Conservation (phyloP, 2,329 filamentous ascomycete species). For the Trichoderma asperellum region DNA sequence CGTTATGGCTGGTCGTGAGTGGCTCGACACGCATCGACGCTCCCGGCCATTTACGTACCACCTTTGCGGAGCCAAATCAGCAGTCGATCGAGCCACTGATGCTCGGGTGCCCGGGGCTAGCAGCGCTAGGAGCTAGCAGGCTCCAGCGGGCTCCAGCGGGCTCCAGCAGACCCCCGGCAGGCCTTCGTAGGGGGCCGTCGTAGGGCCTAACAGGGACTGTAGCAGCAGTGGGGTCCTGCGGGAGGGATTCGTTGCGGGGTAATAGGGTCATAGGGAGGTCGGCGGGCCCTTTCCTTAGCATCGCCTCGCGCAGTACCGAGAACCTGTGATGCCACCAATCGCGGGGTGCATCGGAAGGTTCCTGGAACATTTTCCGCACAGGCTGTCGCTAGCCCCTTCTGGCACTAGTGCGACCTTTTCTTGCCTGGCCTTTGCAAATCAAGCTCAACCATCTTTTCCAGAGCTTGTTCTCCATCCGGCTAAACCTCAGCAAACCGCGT, state of each 20-base stretch:
- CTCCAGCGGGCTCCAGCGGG: conserved; percentile 7
- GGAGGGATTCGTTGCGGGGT: conserved; percentile 38
- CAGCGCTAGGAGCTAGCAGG: conserved; percentile 6
- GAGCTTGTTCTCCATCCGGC: conserved; percentile 29
- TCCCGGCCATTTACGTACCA: conserved; percentile 22
- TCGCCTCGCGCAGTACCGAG: background rate
- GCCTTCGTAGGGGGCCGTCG: background rate
- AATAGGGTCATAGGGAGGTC: conserved; percentile 33
- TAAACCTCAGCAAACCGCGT: conserved; percentile 16
- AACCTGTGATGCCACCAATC: conserved; percentile 12
- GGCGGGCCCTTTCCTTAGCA: conserved; percentile 6
- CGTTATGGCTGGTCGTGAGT: conserved; percentile 3
- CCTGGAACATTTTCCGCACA: conserved; percentile 1
- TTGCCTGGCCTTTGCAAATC: conserved; percentile 22
- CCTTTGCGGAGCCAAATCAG: conserved; percentile 25
- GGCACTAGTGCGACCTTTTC: conserved; percentile 4
- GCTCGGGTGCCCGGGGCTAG: conserved; percentile 18
- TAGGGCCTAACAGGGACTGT: conserved; percentile 11
- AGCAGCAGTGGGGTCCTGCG: conserved; percentile 36
- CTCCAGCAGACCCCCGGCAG: background rate
- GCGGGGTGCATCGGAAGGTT: conserved; percentile 27
- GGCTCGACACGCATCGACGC: conserved; percentile 21
- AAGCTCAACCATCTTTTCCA: conserved; percentile 11
- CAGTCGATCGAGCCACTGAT: conserved; percentile 27
- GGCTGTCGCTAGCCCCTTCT: background rate